Evolutionary conservation across 192 early-diverging fungal species (phyloP).

Genomic region (Radiomyces spectabilis): DNA sequence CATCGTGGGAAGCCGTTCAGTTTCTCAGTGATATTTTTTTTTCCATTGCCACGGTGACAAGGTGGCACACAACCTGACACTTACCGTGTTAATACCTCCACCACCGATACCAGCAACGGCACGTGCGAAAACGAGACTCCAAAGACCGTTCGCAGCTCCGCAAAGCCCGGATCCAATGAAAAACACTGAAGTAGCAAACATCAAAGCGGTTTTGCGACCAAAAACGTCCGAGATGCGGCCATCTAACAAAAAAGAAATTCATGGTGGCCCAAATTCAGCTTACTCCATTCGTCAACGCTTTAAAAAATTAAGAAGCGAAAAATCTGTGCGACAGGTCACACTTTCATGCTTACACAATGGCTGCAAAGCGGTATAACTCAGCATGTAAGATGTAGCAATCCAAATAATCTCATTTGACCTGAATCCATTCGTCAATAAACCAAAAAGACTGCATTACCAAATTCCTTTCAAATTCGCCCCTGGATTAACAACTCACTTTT

Average conservation of each 20-base stretch:
- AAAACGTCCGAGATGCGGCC: conserved; percentile 71
- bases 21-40: no score
- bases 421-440: background rate
- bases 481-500: conserved; percentile 8
- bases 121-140: conserved; percentile 52
- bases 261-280: background rate
- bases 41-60: background rate
- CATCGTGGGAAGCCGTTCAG: conserved; percentile 2
- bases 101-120: conserved; percentile 72
- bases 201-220: conserved; percentile 54
- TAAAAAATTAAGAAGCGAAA: background rate
- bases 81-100: conserved; percentile 39
- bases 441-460: background rate
- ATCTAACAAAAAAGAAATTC: conserved; percentile 15
- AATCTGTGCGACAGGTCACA: background rate
- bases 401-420: conserved; percentile 59
- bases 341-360: conserved; percentile 51
- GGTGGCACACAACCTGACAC: background rate
- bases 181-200: conserved; percentile 53
- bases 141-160: conserved; percentile 41
- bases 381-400: conserved; percentile 73
- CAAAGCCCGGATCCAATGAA: conserved; percentile 64
- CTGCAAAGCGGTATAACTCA: conserved; percentile 70
- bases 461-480: background rate
- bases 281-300: background rate